phyloP scores from a whole-genome alignment of 768 basidiomycete species.

The Amanita rimosa region DNA sequence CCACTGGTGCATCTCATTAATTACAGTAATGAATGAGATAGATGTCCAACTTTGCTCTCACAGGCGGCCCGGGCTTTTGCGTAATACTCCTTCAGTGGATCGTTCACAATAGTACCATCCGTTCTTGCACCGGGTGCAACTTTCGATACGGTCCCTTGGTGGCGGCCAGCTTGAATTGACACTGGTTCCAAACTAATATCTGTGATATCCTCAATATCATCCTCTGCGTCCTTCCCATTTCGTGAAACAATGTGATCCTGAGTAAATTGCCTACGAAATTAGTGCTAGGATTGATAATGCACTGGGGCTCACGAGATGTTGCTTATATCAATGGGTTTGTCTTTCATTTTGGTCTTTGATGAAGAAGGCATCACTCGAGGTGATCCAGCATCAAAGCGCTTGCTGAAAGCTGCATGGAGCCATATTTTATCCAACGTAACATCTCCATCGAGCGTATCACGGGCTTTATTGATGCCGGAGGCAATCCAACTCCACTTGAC shows the following conservation, averaged over 20 bases:
- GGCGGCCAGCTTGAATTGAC: conserved; percentile 5
- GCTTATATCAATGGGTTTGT: conserved; percentile 26
- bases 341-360: conserved; percentile 15
- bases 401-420: conserved; percentile 33
- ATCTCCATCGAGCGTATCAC: background rate
- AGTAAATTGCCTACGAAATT: conserved; percentile 22
- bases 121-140: too few species aligned
- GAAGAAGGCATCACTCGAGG: background rate
- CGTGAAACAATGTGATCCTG: conserved; percentile 14
- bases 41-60: conserved; percentile 25
- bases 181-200: conserved; percentile 8
- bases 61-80: conserved; percentile 38
- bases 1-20: conserved; percentile 15
- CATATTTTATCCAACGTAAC: conserved; percentile 26
- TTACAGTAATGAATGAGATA: background rate
- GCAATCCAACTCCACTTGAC: conserved; percentile 56
- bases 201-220: conserved; percentile 6
- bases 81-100: conserved; percentile 62
- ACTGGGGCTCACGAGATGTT: conserved; percentile 32
- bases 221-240: conserved; percentile 11
- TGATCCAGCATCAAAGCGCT: conserved; percentile 32
- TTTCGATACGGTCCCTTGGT: background rate
- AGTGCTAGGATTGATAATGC: conserved; percentile 3
- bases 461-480: conserved; percentile 20
- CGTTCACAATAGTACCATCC: conserved; percentile 14